Conservation (phyloP, 1,139 yeast species). For the Lodderomyces orthopsilosis region DNA sequence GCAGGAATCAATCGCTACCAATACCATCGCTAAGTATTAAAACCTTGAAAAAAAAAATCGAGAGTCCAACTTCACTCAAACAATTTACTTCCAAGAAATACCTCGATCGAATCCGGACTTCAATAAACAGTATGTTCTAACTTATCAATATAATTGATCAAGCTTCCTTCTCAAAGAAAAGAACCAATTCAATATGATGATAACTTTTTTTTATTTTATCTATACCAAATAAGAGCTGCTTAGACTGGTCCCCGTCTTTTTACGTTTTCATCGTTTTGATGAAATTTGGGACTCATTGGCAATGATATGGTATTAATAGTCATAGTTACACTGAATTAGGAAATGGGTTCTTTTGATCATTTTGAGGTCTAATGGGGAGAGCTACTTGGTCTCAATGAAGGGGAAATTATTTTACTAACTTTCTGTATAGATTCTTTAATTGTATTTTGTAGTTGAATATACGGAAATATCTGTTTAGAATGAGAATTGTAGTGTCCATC, state of each 20-base stretch:
- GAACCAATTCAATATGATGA: slow-evolving; percentile 19
- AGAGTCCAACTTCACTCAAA: no score
- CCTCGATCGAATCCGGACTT: no score
- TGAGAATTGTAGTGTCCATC: not conserved
- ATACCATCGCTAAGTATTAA: no score
- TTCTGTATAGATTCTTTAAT: no score
- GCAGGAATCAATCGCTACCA: no score
- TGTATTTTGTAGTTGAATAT: not conserved
- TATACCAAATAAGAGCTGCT: slow-evolving; percentile 39
- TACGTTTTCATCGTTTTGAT: slow-evolving; percentile 41
- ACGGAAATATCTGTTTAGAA: not conserved
- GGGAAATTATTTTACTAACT: no score
- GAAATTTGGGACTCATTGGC: slow-evolving; percentile 27
- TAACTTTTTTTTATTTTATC: slow-evolving; percentile 21
- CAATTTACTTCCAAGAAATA: no score
- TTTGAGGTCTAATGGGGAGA: no score
- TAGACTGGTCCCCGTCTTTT: slow-evolving; percentile 17
- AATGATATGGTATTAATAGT: slow-evolving; percentile 48
- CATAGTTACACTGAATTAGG: slow-evolving; percentile 49
- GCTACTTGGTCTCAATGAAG: no score
- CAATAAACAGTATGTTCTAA: slow-evolving; percentile 1
- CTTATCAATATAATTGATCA: not conserved
- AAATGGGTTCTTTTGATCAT: not conserved
- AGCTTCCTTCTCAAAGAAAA: not conserved
- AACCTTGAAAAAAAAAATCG: not conserved